Conservation (phyloP, 73 alveolate genomes). For the Symbiodinium natans region DNA sequence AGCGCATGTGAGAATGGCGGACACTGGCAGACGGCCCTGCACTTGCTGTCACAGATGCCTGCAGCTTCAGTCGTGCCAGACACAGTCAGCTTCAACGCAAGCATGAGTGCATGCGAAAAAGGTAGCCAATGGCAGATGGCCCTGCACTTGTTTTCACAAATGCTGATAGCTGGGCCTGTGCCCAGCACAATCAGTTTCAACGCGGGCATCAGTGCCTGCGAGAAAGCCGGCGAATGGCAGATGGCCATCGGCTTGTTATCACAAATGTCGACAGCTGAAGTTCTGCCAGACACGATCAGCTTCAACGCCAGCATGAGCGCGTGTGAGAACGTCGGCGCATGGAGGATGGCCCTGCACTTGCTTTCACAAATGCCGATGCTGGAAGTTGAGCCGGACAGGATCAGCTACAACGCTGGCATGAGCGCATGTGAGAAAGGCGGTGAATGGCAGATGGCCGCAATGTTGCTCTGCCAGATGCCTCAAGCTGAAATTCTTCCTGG, state of each 20-base stretch:
- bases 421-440: background rate
- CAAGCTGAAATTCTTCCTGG: background rate
- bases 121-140: background rate
- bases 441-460: background rate
- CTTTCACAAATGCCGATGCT: background rate
- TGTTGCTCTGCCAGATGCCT: background rate
- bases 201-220: background rate
- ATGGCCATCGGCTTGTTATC: background rate
- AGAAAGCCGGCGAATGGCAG: background rate
- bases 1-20: background rate
- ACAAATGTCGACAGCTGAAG: background rate
- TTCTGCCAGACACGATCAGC: background rate
- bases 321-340: background rate
- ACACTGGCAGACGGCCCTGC: background rate
- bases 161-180: background rate
- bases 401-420: background rate
- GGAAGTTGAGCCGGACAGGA: background rate
- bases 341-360: background rate
- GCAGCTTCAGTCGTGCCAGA: background rate
- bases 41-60: background rate
- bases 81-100: background rate
- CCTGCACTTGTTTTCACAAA: background rate
- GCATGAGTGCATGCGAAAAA: background rate
- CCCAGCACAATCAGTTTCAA: background rate
- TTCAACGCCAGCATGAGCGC: background rate